Evolutionary conservation across 2,329 filamentous ascomycete species (phyloP).

Genomic region (Aspergillus pseudoviridinutans): DNA sequence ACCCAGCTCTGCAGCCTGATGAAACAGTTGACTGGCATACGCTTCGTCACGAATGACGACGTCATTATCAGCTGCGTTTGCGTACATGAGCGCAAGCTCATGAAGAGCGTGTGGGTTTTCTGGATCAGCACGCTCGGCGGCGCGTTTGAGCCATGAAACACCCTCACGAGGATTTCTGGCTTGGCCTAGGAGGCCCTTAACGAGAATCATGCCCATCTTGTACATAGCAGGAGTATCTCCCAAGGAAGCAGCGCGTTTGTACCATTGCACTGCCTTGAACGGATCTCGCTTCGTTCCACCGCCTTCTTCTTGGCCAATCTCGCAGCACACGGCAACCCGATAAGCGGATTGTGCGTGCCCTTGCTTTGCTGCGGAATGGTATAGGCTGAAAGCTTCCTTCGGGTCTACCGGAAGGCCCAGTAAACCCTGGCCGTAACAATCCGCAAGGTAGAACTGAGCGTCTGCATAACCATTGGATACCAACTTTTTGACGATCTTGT

Average conservation of each 20-base stretch:
- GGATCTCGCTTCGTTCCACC: constrained; percentile 89
- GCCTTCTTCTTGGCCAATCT: constrained; percentile 90
- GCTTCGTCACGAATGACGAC: constrained; percentile 74
- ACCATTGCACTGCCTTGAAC: constrained; percentile 96
- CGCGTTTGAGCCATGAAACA: constrained; percentile 86
- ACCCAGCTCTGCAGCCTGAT: constrained; percentile 78
- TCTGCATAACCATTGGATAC: constrained; percentile 68
- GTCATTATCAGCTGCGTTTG: constrained; percentile 57
- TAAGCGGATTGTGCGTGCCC: constrained; percentile 86
- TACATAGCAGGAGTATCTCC: constrained; percentile 96
- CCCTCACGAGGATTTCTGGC: constrained; percentile 77
- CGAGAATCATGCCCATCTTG: constrained; percentile 92
- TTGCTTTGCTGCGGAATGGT: constrained; percentile 87
- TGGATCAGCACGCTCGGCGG: constrained; percentile 77
- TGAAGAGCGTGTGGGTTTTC: constrained; percentile 96
- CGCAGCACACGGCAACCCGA: constrained; percentile 92
- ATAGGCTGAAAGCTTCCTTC: constrained; percentile 89
- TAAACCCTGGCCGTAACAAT: constrained; percentile 77
- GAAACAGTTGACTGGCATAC: constrained; percentile 78
- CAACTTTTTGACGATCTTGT: constrained; percentile 89
- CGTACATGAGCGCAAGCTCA: constrained; percentile 67
- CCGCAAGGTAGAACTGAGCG: constrained; percentile 90
- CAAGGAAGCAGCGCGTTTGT: constrained; percentile 83
- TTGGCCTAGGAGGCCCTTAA: constrained; percentile 92
- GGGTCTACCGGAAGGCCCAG: constrained; percentile 77